A percentile compares a stretch with the other conserved stretches of the same genome.
These are phyloP conservation scores for Ceratobasidium sp. DNA, from an alignment of 1,284 basidiomycete genomes.

Conservation along the genomic window DNA sequence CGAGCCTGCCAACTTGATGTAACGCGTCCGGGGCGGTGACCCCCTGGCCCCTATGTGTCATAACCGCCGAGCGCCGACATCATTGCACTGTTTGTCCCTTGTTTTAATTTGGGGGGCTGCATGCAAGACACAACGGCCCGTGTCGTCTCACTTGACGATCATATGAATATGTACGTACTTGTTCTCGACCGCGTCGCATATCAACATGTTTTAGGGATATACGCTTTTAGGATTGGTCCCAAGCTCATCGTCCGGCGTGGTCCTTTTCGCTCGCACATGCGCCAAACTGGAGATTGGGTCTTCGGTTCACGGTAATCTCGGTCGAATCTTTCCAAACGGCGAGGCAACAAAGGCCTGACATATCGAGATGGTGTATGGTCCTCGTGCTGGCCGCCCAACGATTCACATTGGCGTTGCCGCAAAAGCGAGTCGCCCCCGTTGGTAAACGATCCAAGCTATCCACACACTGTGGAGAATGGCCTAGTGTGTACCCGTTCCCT, in stretches of 20 bases:
- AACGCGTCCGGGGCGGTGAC: background rate
- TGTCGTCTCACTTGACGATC: slow-evolving; percentile 25
- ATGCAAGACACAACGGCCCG: background rate
- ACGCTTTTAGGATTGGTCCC: background rate
- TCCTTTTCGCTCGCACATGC: slow-evolving; percentile 21
- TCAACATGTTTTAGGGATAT: slow-evolving; percentile 16
- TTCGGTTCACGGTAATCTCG: background rate
- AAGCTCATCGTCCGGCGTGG: background rate
- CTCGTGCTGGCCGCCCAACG: background rate
- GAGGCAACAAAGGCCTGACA: slow-evolving; percentile 38
- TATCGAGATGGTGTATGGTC: slow-evolving; percentile 14
- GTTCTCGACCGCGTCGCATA: slow-evolving; percentile 9
- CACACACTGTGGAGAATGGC: background rate
- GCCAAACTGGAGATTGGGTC: background rate
- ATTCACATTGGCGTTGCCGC: background rate
- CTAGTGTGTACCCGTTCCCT: background rate
- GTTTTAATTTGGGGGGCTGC: slow-evolving; percentile 27
- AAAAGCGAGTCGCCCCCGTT: slow-evolving; percentile 8
- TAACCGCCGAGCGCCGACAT: slow-evolving; percentile 21
- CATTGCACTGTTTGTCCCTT: slow-evolving; percentile 10
- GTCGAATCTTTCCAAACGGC: background rate
- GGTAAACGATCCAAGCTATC: background rate
- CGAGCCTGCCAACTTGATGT: slow-evolving; percentile 22
- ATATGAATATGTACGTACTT: slow-evolving; percentile 13
- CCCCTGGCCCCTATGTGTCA: slow-evolving; percentile 43